Evolutionary conservation across 2,329 filamentous ascomycete species (phyloP), one percentile per base, ranked within the genome.

Genomic region (Beauveria sp.): DNA sequence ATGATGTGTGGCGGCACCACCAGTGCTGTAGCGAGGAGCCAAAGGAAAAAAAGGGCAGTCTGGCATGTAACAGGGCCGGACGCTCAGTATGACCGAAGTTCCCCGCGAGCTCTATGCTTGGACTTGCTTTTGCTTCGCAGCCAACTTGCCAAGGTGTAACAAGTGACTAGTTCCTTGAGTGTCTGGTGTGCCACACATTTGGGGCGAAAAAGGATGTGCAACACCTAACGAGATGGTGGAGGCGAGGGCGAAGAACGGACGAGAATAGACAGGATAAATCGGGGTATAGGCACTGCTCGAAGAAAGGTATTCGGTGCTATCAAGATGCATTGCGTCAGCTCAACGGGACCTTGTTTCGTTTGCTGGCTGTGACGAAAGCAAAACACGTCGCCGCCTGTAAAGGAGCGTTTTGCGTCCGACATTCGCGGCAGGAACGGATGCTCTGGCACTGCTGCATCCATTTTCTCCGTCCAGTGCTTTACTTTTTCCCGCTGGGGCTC

Each of bases 41-140:
- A 41, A 40, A 61, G 47, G 34, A 64, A 61, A 62, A 59, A 63
- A 62, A 53, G 63, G 59, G 58, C 59, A 52, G 62, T 65, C 60
- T 63, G 62, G 64, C 65, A 59, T 61, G 59, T 63, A 61, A 62
- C 60, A 50, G 51, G 53, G 24, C 22, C 43, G 16, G 12, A 16
- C 46, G 26, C 30, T 37, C 30, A 40, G 24, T 53, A 53, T 55
- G 57, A 34, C 41, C 48, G 20, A 53, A 53, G 28, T 46, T n/a
- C 56, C 53, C 48, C 48, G 40, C 48, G 22, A 12, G 37, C 37
- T 26, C 26, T 37, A 50, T 34, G 30, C 12, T 8, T 3, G 24
- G 44, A 52, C 20, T 61, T 61, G 50, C 52, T 61, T 61, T 56
- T 61, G 44, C 52, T 34, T 34, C 18, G 24, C 24, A 10, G 43